A percentile compares a stretch with the other conserved stretches of the same genome.
Conservation (phyloP, 306 rosid genomes). For the Citrullus amarus region DNA sequence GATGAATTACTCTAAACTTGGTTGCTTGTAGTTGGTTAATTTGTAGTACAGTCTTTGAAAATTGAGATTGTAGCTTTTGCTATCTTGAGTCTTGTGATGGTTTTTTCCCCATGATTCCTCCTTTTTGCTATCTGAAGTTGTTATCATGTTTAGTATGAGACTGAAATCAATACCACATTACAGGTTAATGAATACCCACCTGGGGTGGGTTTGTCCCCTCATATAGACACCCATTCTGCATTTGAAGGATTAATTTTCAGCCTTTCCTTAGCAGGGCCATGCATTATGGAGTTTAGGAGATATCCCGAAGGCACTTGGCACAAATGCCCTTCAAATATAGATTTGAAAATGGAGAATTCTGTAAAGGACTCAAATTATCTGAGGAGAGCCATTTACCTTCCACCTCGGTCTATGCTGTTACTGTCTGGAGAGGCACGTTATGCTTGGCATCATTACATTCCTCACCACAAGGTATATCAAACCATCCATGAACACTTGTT, state of each 20-base stretch:
- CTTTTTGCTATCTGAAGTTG: background rate
- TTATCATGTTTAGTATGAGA: background rate
- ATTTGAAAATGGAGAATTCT: slow-evolving; percentile 19
- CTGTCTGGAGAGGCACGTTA: slow-evolving; percentile 82
- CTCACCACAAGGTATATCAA: slow-evolving; percentile 64
- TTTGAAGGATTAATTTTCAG: slow-evolving; percentile 91
- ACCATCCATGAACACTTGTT: background rate
- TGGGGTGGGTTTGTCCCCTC: slow-evolving; percentile 97
- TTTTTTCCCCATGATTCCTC: background rate
- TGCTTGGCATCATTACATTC: slow-evolving; percentile 92
- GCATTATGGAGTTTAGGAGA: slow-evolving; percentile 92
- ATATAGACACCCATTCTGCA: slow-evolving; percentile 96
- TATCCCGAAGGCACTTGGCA: slow-evolving; percentile 32
- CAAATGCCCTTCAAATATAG: slow-evolving; percentile 28
- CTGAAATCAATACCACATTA: slow-evolving; percentile 18
- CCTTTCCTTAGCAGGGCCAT: slow-evolving; percentile 92
- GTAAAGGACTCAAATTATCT: slow-evolving; percentile 38
- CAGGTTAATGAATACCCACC: slow-evolving; percentile 94
- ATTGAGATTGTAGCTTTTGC: background rate
- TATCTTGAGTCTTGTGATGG: background rate
- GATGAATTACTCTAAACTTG: background rate
- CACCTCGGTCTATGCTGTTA: slow-evolving; percentile 70
- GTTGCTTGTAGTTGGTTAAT: background rate
- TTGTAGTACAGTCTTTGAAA: background rate
- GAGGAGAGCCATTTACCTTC: slow-evolving; percentile 60